These are phyloP conservation scores for Penicillium psychrosexuale DNA, from an alignment of 2,329 filamentous ascomycete genomes.

Conservation along the genomic window DNA sequence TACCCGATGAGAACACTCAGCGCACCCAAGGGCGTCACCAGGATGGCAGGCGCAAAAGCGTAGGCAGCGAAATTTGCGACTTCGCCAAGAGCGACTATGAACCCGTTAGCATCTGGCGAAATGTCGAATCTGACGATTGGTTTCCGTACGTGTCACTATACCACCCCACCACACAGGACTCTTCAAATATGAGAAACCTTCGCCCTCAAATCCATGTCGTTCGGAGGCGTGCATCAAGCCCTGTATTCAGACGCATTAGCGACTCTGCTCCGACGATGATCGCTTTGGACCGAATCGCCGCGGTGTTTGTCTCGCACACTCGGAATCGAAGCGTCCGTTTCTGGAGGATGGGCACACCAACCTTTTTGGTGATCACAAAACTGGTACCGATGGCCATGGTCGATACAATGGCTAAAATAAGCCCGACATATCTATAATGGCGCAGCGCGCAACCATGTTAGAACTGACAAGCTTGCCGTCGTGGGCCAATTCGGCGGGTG, in stretches of 20 bases:
- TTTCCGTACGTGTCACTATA: slow-evolving; percentile 72
- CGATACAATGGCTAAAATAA: slow-evolving; percentile 47
- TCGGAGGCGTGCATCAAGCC: slow-evolving; percentile 88
- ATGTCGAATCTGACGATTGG: slow-evolving; percentile 11
- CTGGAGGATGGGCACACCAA: slow-evolving; percentile 42
- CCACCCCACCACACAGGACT: slow-evolving; percentile 98
- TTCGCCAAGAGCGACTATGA: slow-evolving; percentile 81
- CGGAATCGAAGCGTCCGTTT: neutral
- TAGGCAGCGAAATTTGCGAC: slow-evolving; percentile 97
- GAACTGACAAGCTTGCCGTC: slow-evolving; percentile 15
- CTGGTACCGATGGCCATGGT: slow-evolving; percentile 62
- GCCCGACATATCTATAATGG: slow-evolving; percentile 44
- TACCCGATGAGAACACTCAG: slow-evolving; percentile 87
- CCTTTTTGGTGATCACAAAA: slow-evolving; percentile 99
- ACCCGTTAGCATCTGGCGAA: slow-evolving; percentile 23
- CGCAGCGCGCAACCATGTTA: slow-evolving; percentile 20
- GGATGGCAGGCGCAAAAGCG: slow-evolving; percentile 96
- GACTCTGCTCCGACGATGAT: neutral
- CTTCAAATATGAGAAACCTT: slow-evolving; percentile 89
- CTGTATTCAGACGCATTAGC: slow-evolving; percentile 44
- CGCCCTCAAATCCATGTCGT: slow-evolving; percentile 91
- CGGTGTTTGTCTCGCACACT: neutral
- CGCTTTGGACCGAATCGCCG: neutral
- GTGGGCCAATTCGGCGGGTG: neutral
- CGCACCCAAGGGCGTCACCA: slow-evolving; percentile 91